Evolutionary conservation across 2,329 filamentous ascomycete species (phyloP), one percentile per base, ranked within the genome.

Genomic region (Beauveria bassiana): DNA sequence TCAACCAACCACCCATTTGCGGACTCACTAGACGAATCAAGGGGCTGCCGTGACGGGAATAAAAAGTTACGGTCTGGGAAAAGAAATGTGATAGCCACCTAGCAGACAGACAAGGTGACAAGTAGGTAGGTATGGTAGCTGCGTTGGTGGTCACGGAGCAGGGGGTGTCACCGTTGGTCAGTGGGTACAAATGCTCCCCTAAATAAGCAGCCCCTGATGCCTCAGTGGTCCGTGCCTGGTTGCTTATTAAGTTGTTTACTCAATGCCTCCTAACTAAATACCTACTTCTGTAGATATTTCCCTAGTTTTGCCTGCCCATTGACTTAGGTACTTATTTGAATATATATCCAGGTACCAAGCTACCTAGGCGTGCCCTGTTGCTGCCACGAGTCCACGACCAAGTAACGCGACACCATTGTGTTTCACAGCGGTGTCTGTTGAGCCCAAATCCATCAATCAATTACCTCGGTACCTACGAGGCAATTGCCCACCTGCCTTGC

Each of bases 161-260:
- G 42, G 58, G 58, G 58, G 58, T 50, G 58, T 59, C 58, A 60
- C 50, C 58, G 58, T 60, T 60, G 49, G 58, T 60, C 31, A 52
- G 58, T 60, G 50, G 58, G 50, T 45, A 60, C 50, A 18, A 12
- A 43, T 38, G 42, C 49, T 60, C 50, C 49, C 58, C 58, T 54
- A 42, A 54, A 46, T 49, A 52, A 46, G 49, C 20, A 46, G 58
- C 58, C 58, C 58, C 58, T 60, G 58, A 60, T 51, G 58, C 40
- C 58, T 45, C 42, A 60, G 49, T 60, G 58, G 58, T 60, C 58
- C 58, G 58, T 60, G 58, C 58, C 58, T 60, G 50, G 58, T 16
- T 58, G 28, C 43, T 34, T 49, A 58, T 40, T 49, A 43, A 46
- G 45, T n/a, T 34, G 31, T 10, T 40, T 28, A 28, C 34, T 54